phyloP scores from a whole-genome alignment of 1,284 basidiomycete genomes.

The Austropuccinia psidii region DNA sequence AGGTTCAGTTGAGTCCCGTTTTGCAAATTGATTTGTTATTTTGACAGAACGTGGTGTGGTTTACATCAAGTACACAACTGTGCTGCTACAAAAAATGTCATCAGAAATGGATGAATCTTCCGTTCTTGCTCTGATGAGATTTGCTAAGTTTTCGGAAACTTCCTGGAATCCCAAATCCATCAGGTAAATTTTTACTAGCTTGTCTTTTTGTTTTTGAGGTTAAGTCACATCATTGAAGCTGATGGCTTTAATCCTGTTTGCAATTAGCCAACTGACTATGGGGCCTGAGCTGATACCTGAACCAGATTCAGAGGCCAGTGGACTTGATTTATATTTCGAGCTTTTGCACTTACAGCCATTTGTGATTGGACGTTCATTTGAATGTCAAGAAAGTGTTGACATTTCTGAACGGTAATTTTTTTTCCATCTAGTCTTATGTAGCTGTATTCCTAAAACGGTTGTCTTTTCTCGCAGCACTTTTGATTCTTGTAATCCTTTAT shows the following conservation, averaged over 20 bases:
- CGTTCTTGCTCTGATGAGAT: conserved; percentile 81
- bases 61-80: conserved; percentile 94
- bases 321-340: conserved; percentile 88
- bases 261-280: conserved; percentile 64
- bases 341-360: conserved; percentile 95
- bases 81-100: conserved; percentile 87
- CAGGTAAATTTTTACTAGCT: conserved; percentile 10
- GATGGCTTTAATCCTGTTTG: too few relatives aligned
- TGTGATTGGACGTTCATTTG: conserved; percentile 85
- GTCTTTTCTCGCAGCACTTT: conserved; percentile 52
- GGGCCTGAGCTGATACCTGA: conserved; percentile 70
- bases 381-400: conserved; percentile 88
- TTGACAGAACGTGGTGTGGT: conserved; percentile 78
- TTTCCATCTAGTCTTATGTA: not conserved
- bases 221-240: not conserved
- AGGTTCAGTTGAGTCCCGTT: not conserved
- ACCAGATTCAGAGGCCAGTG: conserved; percentile 58
- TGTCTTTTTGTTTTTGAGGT: not conserved
- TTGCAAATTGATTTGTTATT: conserved; percentile 8
- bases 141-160: conserved; percentile 81
- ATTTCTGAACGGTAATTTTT: conserved; percentile 75
- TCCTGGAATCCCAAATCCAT: conserved; percentile 67
- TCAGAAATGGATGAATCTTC: conserved; percentile 97
- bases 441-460: not conserved
- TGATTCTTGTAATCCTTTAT: conserved; percentile 81